Conservation (phyloP, 305 asterid genomes). For the Lippia alba region DNA sequence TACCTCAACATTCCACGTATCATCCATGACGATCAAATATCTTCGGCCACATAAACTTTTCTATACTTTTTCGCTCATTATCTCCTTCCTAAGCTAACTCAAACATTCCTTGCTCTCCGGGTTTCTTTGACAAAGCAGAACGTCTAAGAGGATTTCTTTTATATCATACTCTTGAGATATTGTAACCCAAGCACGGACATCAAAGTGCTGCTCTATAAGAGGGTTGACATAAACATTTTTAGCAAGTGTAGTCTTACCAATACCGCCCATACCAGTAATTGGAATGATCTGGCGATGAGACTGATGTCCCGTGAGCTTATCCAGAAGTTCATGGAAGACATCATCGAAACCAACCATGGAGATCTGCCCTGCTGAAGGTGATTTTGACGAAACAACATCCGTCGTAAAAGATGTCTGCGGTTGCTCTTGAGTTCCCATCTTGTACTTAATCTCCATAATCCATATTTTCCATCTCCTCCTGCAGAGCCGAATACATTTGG, state of each 20-base stretch:
- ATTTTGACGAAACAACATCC: neutral
- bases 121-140: neutral
- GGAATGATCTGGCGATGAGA: conserved; percentile 12
- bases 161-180: conserved; percentile 4
- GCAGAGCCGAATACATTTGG: neutral
- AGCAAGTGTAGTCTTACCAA: conserved; percentile 36
- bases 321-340: neutral
- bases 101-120: neutral
- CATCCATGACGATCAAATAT: no score
- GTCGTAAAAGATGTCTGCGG: neutral
- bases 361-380: neutral
- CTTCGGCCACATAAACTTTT: neutral
- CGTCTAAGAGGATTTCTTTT: neutral
- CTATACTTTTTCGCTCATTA: conserved; percentile 13
- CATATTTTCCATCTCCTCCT: conserved; percentile 3
- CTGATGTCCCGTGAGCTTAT: conserved; percentile 18
- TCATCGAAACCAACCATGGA: conserved; percentile 7
- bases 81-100: neutral
- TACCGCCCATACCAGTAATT: conserved; percentile 33
- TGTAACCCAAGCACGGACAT: conserved; percentile 21
- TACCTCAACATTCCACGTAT: no score
- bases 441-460: conserved; percentile 18
- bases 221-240: neutral
- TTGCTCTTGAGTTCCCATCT: neutral
- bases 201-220: conserved; percentile 4